Evolutionary conservation across 495 filamentous ascomycete genomes (phyloP).

Genomic region (Parathielavia hyrcaniae): DNA sequence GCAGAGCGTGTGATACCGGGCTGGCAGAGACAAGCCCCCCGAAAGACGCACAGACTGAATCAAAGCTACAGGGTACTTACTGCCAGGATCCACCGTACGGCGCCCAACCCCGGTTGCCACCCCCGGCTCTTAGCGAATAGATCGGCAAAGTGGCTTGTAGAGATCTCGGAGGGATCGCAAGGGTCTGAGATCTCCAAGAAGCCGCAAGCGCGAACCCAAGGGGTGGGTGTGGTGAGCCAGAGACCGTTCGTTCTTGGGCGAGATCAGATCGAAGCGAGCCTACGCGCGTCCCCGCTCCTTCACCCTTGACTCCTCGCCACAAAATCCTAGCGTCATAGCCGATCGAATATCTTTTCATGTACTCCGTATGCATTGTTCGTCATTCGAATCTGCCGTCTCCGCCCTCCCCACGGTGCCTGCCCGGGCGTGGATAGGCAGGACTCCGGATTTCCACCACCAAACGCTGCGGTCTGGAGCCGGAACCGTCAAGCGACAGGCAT

Average conservation of each 20-base stretch:
- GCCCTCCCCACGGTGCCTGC: conserved; percentile 13
- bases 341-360: background rate
- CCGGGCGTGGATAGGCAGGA: conserved; percentile 5
- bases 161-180: background rate
- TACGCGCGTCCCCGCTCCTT: conserved; percentile 19
- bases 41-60: conserved; percentile 30
- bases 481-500: conserved; percentile 18
- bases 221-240: conserved; percentile 27
- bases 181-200: conserved; percentile 11
- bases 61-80: background rate
- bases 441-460: conserved; percentile 6
- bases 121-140: no score
- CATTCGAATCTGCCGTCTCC: conserved; percentile 18
- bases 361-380: conserved; percentile 11
- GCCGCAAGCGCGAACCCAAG: conserved; percentile 23
- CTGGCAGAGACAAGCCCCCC: conserved; percentile 25
- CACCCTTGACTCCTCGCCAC: conserved; percentile 16
- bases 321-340: conserved; percentile 13
- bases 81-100: background rate
- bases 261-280: conserved; percentile 31
- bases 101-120: background rate
- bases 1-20: conserved; percentile 1
- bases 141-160: conserved; percentile 13
- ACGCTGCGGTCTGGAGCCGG: conserved; percentile 16
- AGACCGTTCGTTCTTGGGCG: conserved; percentile 23